phyloP scores from a whole-genome alignment of 176 grass and related monocot species.

The Typha latifolia region DNA sequence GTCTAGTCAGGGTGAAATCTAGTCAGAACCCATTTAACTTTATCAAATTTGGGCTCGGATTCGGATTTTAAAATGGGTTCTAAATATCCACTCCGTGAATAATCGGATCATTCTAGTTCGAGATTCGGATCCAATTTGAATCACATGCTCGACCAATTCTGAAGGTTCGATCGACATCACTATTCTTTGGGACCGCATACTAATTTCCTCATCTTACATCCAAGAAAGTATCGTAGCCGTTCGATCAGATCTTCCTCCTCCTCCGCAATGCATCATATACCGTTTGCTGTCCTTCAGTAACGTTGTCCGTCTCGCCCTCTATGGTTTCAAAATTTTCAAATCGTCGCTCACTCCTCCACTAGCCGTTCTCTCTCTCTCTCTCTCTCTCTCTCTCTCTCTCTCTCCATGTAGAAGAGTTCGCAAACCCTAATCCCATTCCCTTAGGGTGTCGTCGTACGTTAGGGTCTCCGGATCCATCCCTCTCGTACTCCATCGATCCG shows the following conservation, averaged over 20 bases:
- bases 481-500: conserved; percentile 17
- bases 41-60: no score
- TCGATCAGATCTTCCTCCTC: neutral
- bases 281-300: neutral
- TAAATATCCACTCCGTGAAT: no score
- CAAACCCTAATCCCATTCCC: conserved; percentile 9
- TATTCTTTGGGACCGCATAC: no score
- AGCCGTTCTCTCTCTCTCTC: conserved; percentile 5
- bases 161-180: no score
- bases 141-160: no score
- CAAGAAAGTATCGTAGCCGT: neutral
- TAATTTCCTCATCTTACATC: neutral
- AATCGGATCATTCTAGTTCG: no score
- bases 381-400: neutral
- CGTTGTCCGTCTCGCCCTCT: neutral
- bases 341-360: conserved; percentile 20
- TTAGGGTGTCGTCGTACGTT: neutral
- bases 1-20: no score
- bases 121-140: no score
- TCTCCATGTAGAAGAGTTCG: conserved; percentile 1
- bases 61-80: no score
- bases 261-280: neutral
- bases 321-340: conserved; percentile 42
- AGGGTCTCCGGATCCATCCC: conserved; percentile 9
- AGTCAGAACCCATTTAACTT: no score